These are phyloP conservation scores for Penstemon eatonii DNA, from an alignment of 257 asterid species.

Conservation along the genomic window DNA sequence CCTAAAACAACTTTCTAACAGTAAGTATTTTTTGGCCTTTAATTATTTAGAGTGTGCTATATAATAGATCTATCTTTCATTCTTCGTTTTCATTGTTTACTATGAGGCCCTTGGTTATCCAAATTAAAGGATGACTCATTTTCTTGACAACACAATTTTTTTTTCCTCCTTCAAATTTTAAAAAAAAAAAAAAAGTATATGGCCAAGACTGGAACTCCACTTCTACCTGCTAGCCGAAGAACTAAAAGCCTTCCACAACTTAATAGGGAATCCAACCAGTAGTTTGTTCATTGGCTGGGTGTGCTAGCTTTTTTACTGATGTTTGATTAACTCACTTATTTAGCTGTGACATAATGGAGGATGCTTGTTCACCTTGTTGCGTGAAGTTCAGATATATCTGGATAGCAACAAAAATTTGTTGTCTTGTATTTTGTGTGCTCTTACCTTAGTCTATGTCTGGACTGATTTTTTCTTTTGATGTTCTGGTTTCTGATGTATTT, in stretches of 20 bases:
- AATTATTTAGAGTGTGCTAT: not conserved
- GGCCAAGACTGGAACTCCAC: not conserved
- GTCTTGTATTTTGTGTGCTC: not conserved
- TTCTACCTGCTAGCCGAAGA: not conserved
- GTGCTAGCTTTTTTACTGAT: not conserved
- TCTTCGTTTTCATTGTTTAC: not conserved
- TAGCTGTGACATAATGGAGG: not conserved
- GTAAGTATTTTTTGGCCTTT: not conserved
- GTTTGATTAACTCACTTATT: not conserved
- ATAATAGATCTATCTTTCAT: not conserved
- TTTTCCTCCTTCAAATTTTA: not conserved
- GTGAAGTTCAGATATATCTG: not conserved
- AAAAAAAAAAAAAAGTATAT: not conserved
- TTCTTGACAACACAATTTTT: not conserved
- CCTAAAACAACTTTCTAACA: not conserved
- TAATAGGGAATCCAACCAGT: not conserved
- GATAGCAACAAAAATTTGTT: not conserved
- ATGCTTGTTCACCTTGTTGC: conserved; percentile 21
- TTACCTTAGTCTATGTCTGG: conserved; percentile 7
- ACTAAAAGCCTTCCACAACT: not conserved
- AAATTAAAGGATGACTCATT: not conserved
- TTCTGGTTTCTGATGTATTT: not conserved
- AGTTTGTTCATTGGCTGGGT: not conserved
- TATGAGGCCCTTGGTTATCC: not conserved
- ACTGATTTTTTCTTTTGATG: not conserved